Conservation (phyloP, 2,329 filamentous ascomycete species). For the Sordariomycetes sp. region DNA sequence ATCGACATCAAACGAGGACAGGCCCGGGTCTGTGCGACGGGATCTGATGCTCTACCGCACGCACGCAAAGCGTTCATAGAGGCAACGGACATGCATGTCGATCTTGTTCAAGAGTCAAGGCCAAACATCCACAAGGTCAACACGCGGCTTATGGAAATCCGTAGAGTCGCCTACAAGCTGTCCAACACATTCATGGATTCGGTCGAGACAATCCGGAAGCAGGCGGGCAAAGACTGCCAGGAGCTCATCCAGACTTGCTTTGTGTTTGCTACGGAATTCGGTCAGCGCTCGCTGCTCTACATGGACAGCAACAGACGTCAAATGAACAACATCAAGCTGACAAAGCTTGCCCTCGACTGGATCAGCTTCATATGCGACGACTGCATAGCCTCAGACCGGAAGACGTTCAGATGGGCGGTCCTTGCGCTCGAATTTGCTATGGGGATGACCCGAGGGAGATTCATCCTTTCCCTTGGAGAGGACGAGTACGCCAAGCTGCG, state of each 20-base stretch:
- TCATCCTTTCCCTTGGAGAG: slow-evolving; percentile 84
- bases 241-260: slow-evolving; percentile 98
- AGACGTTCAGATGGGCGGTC: slow-evolving; percentile 96
- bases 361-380: slow-evolving; percentile 97
- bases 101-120: slow-evolving; percentile 82
- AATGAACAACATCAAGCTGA: slow-evolving; percentile 95
- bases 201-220: slow-evolving; percentile 82
- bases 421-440: slow-evolving; percentile 92
- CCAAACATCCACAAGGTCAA: slow-evolving; percentile 93
- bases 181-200: slow-evolving; percentile 99
- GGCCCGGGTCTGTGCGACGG: slow-evolving; percentile 79
- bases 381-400: slow-evolving; percentile 85
- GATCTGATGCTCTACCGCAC: slow-evolving; percentile 68
- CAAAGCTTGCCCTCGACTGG: slow-evolving; percentile 90
- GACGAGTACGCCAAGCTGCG: slow-evolving; percentile 77
- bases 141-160: slow-evolving; percentile 82
- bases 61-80: slow-evolving; percentile 73
- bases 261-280: slow-evolving; percentile 97
- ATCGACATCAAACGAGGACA: slow-evolving; percentile 83
- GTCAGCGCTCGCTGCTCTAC: slow-evolving; percentile 85
- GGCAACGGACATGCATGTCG: slow-evolving; percentile 73
- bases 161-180: slow-evolving; percentile 90
- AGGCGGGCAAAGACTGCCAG: slow-evolving; percentile 83
- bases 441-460: slow-evolving; percentile 89
- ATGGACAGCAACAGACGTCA: slow-evolving; percentile 93